These are phyloP conservation scores for Aureobasidium mangrovei DNA, from an alignment of 2,329 filamentous ascomycete genomes.

Conservation along the genomic window DNA sequence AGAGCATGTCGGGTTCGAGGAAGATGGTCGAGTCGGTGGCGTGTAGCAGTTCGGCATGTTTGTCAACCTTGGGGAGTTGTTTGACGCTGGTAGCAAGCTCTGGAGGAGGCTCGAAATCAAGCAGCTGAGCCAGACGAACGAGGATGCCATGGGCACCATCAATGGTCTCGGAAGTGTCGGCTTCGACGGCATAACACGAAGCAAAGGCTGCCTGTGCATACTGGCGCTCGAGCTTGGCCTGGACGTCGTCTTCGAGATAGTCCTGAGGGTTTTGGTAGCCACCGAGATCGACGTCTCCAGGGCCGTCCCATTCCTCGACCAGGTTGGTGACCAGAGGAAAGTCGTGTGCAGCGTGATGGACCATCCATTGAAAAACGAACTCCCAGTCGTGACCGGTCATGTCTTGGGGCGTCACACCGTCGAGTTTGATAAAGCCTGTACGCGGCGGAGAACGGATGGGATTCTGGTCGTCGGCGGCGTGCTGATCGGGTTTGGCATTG, in stretches of 20 bases:
- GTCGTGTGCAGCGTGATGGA: slow-evolving; percentile 48
- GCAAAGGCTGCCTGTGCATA: slow-evolving; percentile 63
- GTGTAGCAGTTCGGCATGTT: slow-evolving; percentile 27
- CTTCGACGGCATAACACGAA: slow-evolving; percentile 57
- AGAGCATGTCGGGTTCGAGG: slow-evolving; percentile 38
- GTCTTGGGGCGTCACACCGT: slow-evolving; percentile 22
- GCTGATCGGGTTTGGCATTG: background rate
- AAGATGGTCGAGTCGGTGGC: slow-evolving; percentile 23
- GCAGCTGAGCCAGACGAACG: slow-evolving; percentile 48
- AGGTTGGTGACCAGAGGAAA: slow-evolving; percentile 56
- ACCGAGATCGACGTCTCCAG: slow-evolving; percentile 60
- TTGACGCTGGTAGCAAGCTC: slow-evolving; percentile 35
- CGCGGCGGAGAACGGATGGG: background rate
- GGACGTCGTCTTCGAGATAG: slow-evolving; percentile 53
- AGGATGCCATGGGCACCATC: slow-evolving; percentile 53
- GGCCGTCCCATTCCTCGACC: slow-evolving; percentile 65
- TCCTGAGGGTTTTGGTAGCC: slow-evolving; percentile 43
- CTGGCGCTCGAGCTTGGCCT: slow-evolving; percentile 50
- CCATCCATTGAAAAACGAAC: slow-evolving; percentile 59
- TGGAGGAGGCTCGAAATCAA: slow-evolving; percentile 52
- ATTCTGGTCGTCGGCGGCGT: background rate
- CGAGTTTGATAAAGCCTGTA: slow-evolving; percentile 19
- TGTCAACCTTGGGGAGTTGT: slow-evolving; percentile 34
- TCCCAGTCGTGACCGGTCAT: slow-evolving; percentile 57
- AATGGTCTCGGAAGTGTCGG: slow-evolving; percentile 50